Evolutionary conservation across 768 basidiomycete genomes (phyloP), one percentile per base, ranked within the genome.

Genomic region (Termitomyces sp.): DNA sequence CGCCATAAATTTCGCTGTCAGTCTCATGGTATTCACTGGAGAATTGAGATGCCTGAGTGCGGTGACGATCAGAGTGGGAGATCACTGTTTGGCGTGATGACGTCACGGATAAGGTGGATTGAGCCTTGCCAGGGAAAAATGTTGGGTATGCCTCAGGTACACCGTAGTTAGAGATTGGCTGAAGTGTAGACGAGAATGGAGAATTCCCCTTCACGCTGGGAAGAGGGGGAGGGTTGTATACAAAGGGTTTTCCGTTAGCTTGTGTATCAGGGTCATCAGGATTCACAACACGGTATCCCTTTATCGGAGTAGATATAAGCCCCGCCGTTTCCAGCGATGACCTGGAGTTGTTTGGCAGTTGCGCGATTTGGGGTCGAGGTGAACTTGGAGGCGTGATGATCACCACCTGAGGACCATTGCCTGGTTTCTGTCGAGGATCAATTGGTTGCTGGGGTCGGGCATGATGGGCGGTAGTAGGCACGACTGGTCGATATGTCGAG

Each of bases 381-480:
- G 70, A 68, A 37, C 61, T 55, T 24, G 66, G 69, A 7, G 72
- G 71, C 14, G 68, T 69, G 31, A 71, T 72, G 26, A 63, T 62
- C 5, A 76, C 73, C 50, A 76, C 63, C 16, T 68, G 72, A 20
- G 75, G 75, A 18, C 68, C 68, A 31, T 57, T 34, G 29, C 53
- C 49, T 29, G 37, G 44, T 16, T 53, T 52, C n/a, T 59, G 61
- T 16, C 31, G 26, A 34, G 53, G 9, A 41, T 32, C 34, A 37
- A 52, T 51, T 41, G 22, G 31, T 44, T 57, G 42, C 29, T 46
- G 44, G 36, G 39, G 42, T 20, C 34, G 49, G n/a, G 37, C 22
- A 54, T 26, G 42, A 48, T 12, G 37, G 18, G 42, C 27, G 29
- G 48, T n/a, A n/a, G 27, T 20, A 22, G 32, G 37, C n/a, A 18